Evolutionary conservation across 441 rosid genomes (phyloP).

Genomic region (Pelargonium australe): DNA sequence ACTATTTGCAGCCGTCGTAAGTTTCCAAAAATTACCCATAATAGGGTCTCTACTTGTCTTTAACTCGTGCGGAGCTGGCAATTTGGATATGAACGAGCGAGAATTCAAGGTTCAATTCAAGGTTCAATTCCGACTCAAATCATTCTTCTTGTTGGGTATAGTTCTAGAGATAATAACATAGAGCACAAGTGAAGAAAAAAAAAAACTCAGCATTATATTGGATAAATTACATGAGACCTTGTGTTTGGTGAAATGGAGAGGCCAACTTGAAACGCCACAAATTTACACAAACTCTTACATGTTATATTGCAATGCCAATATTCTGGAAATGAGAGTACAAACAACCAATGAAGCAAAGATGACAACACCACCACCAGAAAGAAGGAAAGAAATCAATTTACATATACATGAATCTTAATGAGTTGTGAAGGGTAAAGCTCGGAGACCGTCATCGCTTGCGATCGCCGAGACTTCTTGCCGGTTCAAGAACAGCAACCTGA

Average conservation of each 20-base stretch:
- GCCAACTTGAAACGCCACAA: slow-evolving; percentile 12
- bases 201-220: background rate
- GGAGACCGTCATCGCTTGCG: slow-evolving; percentile 16
- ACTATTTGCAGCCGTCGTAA: too few relatives aligned
- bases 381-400: slow-evolving; percentile 21
- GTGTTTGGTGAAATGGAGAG: slow-evolving; percentile 12
- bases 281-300: slow-evolving; percentile 30
- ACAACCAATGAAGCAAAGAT: slow-evolving; percentile 17
- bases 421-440: slow-evolving; percentile 14
- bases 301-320: slow-evolving; percentile 22
- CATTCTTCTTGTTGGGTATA: too few relatives aligned
- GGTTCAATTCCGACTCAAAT: too few relatives aligned
- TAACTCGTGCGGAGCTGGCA: too few relatives aligned
- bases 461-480: slow-evolving; percentile 7
- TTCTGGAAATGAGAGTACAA: slow-evolving; percentile 21
- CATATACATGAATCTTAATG: slow-evolving; percentile 31
- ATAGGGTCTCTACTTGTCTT: too few relatives aligned
- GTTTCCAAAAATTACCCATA: too few relatives aligned
- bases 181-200: too few relatives aligned
- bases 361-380: slow-evolving; percentile 11
- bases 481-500: slow-evolving; percentile 43
- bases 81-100: too few relatives aligned
- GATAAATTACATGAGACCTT: slow-evolving; percentile 15
- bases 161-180: too few relatives aligned
- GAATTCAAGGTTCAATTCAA: too few relatives aligned